Evolutionary conservation across 2,329 filamentous ascomycete species (phyloP).

Genomic region (Sporothrix pseudoabietina): DNA sequence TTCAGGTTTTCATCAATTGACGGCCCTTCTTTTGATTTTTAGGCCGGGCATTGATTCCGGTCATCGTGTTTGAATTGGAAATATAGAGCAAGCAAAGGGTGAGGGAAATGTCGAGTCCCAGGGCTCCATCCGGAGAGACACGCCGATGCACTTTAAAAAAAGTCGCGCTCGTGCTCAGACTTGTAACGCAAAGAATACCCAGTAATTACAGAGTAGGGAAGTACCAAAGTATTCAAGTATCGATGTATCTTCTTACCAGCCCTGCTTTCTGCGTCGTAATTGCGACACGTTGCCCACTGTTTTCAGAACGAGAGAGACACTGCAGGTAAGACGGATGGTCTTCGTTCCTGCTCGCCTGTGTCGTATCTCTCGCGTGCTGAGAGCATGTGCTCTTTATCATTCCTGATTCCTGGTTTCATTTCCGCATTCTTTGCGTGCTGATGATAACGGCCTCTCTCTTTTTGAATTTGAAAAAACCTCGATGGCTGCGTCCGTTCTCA

Average conservation of each 20-base stretch:
- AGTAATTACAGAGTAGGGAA: neutral
- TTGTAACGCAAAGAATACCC: neutral
- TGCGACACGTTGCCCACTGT: constrained; percentile 13
- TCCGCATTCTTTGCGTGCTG: neutral
- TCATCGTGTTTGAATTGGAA: neutral
- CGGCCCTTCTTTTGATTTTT: neutral
- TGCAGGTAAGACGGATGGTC: constrained; percentile 29
- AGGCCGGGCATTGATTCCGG: neutral
- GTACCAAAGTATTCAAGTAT: neutral
- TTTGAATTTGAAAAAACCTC: neutral
- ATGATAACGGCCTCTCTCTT: neutral
- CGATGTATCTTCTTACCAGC: neutral
- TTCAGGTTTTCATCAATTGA: neutral
- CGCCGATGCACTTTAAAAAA: neutral
- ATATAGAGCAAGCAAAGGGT: neutral
- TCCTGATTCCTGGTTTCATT: neutral
- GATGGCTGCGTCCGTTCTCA: neutral
- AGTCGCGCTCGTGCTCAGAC: neutral
- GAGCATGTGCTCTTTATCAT: neutral
- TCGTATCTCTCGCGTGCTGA: neutral
- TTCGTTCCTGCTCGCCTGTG: constrained; percentile 19
- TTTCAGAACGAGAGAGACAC: neutral
- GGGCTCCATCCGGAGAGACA: neutral
- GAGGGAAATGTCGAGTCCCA: neutral
- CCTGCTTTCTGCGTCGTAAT: neutral